Conservation (phyloP, 169 alveolate genomes). For the Babesia gibsoni region DNA sequence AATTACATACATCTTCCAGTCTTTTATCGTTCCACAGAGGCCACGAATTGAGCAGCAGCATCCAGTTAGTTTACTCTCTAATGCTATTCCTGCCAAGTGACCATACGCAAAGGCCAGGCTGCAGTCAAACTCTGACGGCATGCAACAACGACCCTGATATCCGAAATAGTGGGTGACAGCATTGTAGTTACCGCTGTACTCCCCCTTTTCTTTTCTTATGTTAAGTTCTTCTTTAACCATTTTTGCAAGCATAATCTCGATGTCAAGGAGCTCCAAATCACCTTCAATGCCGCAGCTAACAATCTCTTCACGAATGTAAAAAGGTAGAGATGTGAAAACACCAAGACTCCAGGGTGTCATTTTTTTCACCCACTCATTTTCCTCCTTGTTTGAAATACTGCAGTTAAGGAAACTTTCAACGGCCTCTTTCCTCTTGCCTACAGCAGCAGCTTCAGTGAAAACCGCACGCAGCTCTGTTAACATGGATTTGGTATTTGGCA, state of each 20-base stretch:
- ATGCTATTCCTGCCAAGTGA: slow-evolving; percentile 88
- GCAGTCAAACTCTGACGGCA: slow-evolving; percentile 95
- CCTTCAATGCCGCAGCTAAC: slow-evolving; percentile 79
- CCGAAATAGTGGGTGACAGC: slow-evolving; percentile 97
- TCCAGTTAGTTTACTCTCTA: slow-evolving; percentile 93
- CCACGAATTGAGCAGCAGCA: slow-evolving; percentile 90
- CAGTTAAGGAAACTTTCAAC: slow-evolving; percentile 43
- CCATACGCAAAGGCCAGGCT: slow-evolving; percentile 93
- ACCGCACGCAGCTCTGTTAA: slow-evolving; percentile 87
- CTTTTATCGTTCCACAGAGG: slow-evolving; percentile 80
- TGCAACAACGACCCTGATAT: slow-evolving; percentile 97
- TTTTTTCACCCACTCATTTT: slow-evolving; percentile 69
- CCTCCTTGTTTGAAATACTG: slow-evolving; percentile 5
- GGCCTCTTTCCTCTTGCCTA: slow-evolving; percentile 63
- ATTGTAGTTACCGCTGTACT: slow-evolving; percentile 89
- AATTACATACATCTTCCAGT: slow-evolving; percentile 93
- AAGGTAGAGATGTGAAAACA: slow-evolving; percentile 89
- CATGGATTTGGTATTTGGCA: slow-evolving; percentile 89
- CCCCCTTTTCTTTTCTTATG: slow-evolving; percentile 84
- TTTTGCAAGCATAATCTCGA: slow-evolving; percentile 91
- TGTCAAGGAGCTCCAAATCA: slow-evolving; percentile 81
- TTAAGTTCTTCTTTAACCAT: slow-evolving; percentile 92
- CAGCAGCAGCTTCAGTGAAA: slow-evolving; percentile 67
- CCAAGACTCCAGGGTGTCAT: slow-evolving; percentile 94
- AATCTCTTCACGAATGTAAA: slow-evolving; percentile 88